Base-by-base conservation (phyloP, 345 rosid species). In the Theobroma cacao region DNA sequence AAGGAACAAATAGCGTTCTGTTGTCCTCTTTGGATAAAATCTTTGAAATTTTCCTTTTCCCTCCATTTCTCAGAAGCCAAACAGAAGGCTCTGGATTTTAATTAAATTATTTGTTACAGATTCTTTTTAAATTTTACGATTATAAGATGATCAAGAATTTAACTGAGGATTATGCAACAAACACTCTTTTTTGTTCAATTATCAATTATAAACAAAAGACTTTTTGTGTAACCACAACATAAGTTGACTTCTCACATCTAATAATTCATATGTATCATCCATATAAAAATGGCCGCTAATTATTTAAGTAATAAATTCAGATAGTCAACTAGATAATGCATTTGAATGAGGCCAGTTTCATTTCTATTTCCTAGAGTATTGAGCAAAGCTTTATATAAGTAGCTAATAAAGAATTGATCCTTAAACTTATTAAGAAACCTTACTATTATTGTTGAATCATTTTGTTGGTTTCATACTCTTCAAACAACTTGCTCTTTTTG, bases 171-270 rank as follows among this genome's bases (percentile, higher is more conserved):
- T 48, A 48, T 50, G 36, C 58, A 71, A 50, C 6, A 50, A 31
- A 14, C 22, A 28, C 4, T 69, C 10, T 26, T 12, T 30, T 45
- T 67, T 68, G 52, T 43, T 43, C 22, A 20, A 53, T 33, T 72
- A 72, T 72, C 38, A 45, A 31, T 11, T 34, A 31, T 58, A 63
- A 47, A 18, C 34, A 74, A 26, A 43, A n/a, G 24, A 72, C 11
- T 33, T 30, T 70, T 30, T 33, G 63, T 80, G 47, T 55, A 66
- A 30, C 73, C 30, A 33, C 50, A n/a, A n/a, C 34, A 40, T 2
- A 18, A 40, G 62, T 75, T 72, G 70, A 55, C 80, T 65, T 79
- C 30, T 65, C 3, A 56, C 43, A 68, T n/a, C 18, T 22, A 24
- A n/a, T 78, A 56, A 48, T 47, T 80, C 36, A 69, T 47, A 47